phyloP scores from a whole-genome alignment of 2,329 filamentous ascomycete species.

The Colletotrichum viniferum region DNA sequence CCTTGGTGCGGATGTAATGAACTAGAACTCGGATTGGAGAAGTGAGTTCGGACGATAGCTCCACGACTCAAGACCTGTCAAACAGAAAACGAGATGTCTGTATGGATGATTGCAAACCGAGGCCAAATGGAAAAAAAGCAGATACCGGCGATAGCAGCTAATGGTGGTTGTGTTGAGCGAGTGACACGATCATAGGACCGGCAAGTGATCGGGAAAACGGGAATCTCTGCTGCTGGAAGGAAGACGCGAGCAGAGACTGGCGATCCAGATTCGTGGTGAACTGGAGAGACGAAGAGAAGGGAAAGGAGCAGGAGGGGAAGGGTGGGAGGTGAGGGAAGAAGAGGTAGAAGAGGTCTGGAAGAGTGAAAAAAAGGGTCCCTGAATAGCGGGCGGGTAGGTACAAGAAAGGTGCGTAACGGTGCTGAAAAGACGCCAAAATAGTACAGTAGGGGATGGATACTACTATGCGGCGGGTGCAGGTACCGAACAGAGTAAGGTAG shows the following conservation, averaged over 20 bases:
- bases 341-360: slow-evolving; percentile 18
- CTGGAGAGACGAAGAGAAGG: slow-evolving; percentile 3
- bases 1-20: background rate
- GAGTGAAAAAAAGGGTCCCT: slow-evolving; percentile 6
- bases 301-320: slow-evolving; percentile 5
- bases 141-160: slow-evolving; percentile 8
- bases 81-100: background rate
- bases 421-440: background rate
- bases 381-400: background rate
- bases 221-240: slow-evolving; percentile 9
- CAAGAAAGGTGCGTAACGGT: background rate
- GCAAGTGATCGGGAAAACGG: slow-evolving; percentile 18
- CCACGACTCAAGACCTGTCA: background rate
- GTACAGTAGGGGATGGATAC: background rate
- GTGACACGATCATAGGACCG: slow-evolving; percentile 24
- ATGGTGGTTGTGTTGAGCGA: slow-evolving; percentile 13
- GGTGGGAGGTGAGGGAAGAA: slow-evolving; percentile 9
- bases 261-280: slow-evolving; percentile 18
- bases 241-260: slow-evolving; percentile 12
- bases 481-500: background rate
- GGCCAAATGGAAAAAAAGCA: background rate
- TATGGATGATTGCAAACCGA: background rate
- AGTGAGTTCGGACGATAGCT: background rate
- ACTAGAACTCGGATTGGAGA: background rate
- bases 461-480: background rate